Evolutionary conservation across 176 grass and related monocot genomes (phyloP).

Genomic region (Leersia perrieri): DNA sequence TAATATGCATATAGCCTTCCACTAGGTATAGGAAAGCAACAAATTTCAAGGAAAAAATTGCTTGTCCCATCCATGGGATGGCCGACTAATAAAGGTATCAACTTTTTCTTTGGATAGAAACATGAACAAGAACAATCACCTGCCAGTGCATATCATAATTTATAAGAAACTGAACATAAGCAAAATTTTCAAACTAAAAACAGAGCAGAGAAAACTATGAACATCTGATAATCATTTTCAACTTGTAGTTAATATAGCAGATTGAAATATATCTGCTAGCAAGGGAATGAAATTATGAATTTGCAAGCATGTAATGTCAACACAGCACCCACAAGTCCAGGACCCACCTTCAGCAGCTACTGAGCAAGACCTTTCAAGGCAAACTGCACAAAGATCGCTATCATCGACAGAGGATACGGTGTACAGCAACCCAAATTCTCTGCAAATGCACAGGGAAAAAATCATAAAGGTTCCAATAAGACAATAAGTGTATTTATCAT

Average conservation of each 20-base stretch:
- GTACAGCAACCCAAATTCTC: slow-evolving; percentile 76
- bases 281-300: slow-evolving; percentile 12
- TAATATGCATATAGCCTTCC: background rate
- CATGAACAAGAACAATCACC: background rate
- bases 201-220: background rate
- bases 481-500: background rate
- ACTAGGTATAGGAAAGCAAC: background rate
- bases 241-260: background rate
- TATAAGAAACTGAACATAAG: background rate
- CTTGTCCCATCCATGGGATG: background rate
- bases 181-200: background rate
- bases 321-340: background rate
- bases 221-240: background rate
- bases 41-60: background rate
- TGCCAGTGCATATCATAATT: background rate
- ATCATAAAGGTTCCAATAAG: background rate
- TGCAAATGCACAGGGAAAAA: slow-evolving; percentile 37
- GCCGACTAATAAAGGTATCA: background rate
- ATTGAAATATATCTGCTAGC: background rate
- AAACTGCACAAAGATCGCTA: slow-evolving; percentile 83
- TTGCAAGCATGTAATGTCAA: slow-evolving; percentile 22
- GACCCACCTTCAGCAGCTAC: slow-evolving; percentile 84
- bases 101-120: background rate
- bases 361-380: slow-evolving; percentile 78
- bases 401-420: slow-evolving; percentile 58